Evolutionary conservation across 371 early-diverging fungal species (phyloP).

Genomic region (Saksenaea oblongispora): DNA sequence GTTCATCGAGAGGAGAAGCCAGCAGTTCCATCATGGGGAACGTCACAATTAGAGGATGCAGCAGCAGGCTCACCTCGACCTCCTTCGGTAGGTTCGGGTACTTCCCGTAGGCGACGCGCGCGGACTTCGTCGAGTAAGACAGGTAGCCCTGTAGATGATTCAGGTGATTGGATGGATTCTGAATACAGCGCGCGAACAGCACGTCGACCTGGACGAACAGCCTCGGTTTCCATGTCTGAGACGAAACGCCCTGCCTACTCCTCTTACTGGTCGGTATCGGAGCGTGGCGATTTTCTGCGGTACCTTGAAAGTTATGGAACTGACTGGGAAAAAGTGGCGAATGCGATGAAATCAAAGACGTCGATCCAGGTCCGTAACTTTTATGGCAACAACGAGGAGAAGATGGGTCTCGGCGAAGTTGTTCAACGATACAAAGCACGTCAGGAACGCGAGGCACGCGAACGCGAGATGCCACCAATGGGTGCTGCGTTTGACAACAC

Average conservation of each 20-base stretch:
- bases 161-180: slow-evolving; percentile 26
- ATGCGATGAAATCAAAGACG: slow-evolving; percentile 75
- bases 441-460: slow-evolving; percentile 11
- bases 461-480: slow-evolving; percentile 10
- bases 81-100: not conserved
- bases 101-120: slow-evolving; percentile 21
- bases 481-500: slow-evolving; percentile 17
- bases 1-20: slow-evolving; percentile 8
- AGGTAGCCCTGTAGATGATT: slow-evolving; percentile 19
- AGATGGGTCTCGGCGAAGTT: slow-evolving; percentile 57
- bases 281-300: slow-evolving; percentile 70
- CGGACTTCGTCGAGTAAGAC: slow-evolving; percentile 27
- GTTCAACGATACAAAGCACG: slow-evolving; percentile 41
- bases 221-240: slow-evolving; percentile 22
- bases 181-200: slow-evolving; percentile 18
- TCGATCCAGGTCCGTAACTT: slow-evolving; percentile 84
- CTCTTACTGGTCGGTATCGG: slow-evolving; percentile 88
- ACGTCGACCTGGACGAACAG: slow-evolving; percentile 32
- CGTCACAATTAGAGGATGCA: slow-evolving; percentile 14
- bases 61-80: not conserved
- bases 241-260: slow-evolving; percentile 58
- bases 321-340: slow-evolving; percentile 80
- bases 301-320: slow-evolving; percentile 66
- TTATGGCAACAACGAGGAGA: slow-evolving; percentile 73
- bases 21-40: not conserved